Evolutionary conservation across 257 asterid species (phyloP).

Genomic region (Henckelia pumila): DNA sequence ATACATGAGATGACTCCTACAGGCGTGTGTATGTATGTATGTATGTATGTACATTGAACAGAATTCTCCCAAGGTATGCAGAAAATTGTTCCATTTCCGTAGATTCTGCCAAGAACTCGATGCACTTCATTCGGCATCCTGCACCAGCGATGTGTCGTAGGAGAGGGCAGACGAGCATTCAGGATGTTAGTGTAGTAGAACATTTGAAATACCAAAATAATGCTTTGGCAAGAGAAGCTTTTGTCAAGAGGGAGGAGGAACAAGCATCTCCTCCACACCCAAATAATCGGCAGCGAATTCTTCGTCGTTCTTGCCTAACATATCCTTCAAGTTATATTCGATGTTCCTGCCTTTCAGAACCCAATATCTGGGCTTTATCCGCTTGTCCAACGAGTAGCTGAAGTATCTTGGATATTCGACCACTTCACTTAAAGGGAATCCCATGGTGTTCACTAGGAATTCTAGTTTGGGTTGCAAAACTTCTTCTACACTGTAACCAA

Average conservation of each 20-base stretch:
- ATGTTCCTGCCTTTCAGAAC: conserved; percentile 57
- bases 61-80: not conserved
- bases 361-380: conserved; percentile 84
- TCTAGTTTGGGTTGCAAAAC: conserved; percentile 70
- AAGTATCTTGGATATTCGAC: conserved; percentile 90
- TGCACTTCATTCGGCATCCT: not conserved
- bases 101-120: not conserved
- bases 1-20: too few species aligned
- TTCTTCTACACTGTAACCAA: conserved; percentile 63
- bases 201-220: not conserved
- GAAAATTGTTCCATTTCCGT: not conserved
- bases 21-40: too few species aligned
- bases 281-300: conserved; percentile 69
- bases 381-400: conserved; percentile 94
- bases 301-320: conserved; percentile 85
- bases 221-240: conserved; percentile 5
- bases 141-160: not conserved
- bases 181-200: not conserved
- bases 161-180: not conserved
- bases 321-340: conserved; percentile 62
- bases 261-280: conserved; percentile 39
- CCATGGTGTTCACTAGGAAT: conserved; percentile 67
- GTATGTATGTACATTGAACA: too few species aligned
- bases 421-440: conserved; percentile 57
- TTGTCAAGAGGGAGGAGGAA: conserved; percentile 46